phyloP scores from a whole-genome alignment of 2,329 filamentous ascomycete genomes.

The Verticillium albo-atrum region DNA sequence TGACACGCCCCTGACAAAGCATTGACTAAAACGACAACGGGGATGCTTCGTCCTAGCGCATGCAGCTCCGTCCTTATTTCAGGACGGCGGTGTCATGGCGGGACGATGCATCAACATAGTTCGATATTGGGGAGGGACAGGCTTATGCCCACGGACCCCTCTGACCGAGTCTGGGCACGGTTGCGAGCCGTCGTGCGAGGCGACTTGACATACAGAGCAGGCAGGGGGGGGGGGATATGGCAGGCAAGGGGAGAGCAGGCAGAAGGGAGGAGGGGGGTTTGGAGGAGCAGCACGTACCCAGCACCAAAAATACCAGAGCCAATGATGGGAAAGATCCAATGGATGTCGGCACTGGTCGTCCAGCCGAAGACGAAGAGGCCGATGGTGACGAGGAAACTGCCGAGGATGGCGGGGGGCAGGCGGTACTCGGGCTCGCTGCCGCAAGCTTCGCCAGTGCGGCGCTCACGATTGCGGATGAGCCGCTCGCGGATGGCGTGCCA shows the following conservation, averaged over 20 bases:
- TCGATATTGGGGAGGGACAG: not conserved
- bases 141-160: slow-evolving; percentile 4
- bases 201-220: no score
- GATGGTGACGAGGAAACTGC: slow-evolving; percentile 72
- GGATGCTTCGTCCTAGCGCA: not conserved
- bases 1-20: slow-evolving; percentile 4
- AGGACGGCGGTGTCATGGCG: not conserved
- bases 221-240: no score
- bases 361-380: slow-evolving; percentile 88
- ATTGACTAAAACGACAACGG: slow-evolving; percentile 22
- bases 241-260: not conserved
- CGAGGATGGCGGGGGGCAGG: slow-evolving; percentile 69
- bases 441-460: slow-evolving; percentile 45
- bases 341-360: slow-evolving; percentile 70
- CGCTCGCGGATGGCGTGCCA: slow-evolving; percentile 58
- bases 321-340: slow-evolving; percentile 74
- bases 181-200: slow-evolving; percentile 10
- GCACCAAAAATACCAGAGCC: slow-evolving; percentile 66
- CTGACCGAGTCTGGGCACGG: slow-evolving; percentile 8
- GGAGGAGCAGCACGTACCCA: slow-evolving; percentile 47
- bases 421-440: slow-evolving; percentile 82
- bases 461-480: slow-evolving; percentile 50
- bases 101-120: not conserved
- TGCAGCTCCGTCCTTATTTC: slow-evolving; percentile 1
- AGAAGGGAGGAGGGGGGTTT: not conserved